Conservation (phyloP, 2,329 filamentous ascomycete genomes). For the Fusarium nelsonii region DNA sequence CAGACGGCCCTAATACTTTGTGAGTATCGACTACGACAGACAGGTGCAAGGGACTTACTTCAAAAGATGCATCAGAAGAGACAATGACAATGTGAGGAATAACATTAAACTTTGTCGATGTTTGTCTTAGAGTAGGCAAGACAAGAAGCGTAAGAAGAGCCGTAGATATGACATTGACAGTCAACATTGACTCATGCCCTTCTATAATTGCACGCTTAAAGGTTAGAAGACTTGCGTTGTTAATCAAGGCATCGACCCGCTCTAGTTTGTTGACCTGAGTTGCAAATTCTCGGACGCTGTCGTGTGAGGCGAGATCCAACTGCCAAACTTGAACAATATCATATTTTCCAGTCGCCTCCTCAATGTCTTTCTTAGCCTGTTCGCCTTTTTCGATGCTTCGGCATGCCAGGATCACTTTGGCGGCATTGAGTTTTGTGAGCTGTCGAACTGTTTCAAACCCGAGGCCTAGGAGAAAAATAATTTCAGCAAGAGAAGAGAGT, state of each 20-base stretch:
- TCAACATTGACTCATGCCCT: constrained; percentile 58
- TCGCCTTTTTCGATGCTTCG: constrained; percentile 57
- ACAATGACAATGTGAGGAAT: constrained; percentile 56
- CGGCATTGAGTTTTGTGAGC: constrained; percentile 55
- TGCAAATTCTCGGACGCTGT: constrained; percentile 54
- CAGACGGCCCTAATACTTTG: constrained; percentile 49
- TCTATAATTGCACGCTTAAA: constrained; percentile 47
- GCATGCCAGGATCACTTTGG: constrained; percentile 58
- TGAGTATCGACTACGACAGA: background rate
- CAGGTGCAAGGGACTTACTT: constrained; percentile 8
- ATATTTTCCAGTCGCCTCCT: constrained; percentile 44
- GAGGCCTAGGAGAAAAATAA: constrained; percentile 47
- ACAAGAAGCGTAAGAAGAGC: constrained; percentile 59
- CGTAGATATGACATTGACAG: constrained; percentile 62
- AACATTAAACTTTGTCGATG: constrained; percentile 51
- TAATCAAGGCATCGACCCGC: constrained; percentile 58
- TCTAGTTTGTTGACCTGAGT: constrained; percentile 48
- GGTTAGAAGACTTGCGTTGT: constrained; percentile 54
- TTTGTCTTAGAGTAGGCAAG: constrained; percentile 57
- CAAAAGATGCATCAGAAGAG: constrained; percentile 52
- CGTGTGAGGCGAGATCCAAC: constrained; percentile 58
- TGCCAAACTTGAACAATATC: constrained; percentile 58
- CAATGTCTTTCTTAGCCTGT: constrained; percentile 55
- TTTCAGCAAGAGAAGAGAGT: background rate
- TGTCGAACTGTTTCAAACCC: constrained; percentile 59